Conservation (phyloP, 1,284 basidiomycete genomes). For the Apiotrichum siamense region DNA sequence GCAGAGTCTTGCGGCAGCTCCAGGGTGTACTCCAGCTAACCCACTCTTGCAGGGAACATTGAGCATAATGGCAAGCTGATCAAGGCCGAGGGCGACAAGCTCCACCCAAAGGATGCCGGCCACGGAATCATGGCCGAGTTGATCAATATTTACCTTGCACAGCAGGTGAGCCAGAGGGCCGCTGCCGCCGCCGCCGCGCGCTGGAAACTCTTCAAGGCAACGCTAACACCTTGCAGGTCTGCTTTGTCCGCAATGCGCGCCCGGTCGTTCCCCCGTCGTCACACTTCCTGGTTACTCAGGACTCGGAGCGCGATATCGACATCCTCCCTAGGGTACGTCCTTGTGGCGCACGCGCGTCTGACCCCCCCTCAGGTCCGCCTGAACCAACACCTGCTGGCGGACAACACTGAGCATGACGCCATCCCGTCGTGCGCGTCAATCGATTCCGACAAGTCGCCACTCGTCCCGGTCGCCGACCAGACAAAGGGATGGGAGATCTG, state of each 20-base stretch:
- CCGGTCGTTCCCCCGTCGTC: neutral
- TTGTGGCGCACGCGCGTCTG: neutral
- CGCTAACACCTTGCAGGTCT: neutral
- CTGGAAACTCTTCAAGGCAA: too few species aligned
- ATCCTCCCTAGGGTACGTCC: neutral
- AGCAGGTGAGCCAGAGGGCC: neutral
- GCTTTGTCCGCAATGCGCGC: neutral
- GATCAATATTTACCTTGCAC: constrained; percentile 3
- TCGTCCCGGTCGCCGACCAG: neutral
- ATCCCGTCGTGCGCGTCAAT: neutral
- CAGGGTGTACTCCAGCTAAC: too few species aligned
- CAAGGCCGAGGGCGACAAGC: neutral
- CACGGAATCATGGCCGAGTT: constrained; percentile 1
- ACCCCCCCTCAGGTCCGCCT: neutral
- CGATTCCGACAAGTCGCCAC: neutral
- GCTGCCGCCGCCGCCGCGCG: neutral
- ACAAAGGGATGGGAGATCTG: constrained; percentile 1
- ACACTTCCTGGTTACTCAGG: neutral
- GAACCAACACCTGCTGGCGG: neutral
- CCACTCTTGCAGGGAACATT: neutral
- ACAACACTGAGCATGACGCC: neutral
- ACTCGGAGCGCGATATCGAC: neutral
- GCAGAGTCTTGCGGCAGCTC: neutral
- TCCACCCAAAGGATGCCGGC: neutral
- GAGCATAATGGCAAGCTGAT: neutral